Evolutionary conservation across 1,284 basidiomycete genomes (phyloP).

Genomic region (Wallemia ichthyophaga): DNA sequence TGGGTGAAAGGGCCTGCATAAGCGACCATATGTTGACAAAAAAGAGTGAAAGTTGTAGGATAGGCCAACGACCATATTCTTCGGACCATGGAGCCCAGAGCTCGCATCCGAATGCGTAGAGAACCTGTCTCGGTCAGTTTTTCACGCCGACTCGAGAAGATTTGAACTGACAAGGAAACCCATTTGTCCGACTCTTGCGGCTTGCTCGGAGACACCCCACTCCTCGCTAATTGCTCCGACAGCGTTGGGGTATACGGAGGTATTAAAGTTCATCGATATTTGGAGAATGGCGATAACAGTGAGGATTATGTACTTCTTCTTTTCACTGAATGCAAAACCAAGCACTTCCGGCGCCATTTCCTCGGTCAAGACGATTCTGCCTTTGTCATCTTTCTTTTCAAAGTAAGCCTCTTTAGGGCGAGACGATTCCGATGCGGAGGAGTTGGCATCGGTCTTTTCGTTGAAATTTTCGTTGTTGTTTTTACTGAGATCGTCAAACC

Average conservation of each 20-base stretch:
- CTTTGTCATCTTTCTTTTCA: neutral
- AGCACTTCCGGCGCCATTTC: neutral
- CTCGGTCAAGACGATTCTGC: neutral
- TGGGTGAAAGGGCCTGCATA: slow-evolving; percentile 12
- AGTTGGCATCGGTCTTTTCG: too few relatives aligned
- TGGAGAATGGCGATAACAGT: neutral
- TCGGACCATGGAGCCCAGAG: slow-evolving; percentile 10
- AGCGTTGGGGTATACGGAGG: slow-evolving; percentile 13
- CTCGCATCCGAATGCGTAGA: neutral
- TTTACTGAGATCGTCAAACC: too few relatives aligned
- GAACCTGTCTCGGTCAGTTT: too few relatives aligned
- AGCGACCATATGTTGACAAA: slow-evolving; percentile 11
- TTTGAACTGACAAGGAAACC: slow-evolving; percentile 10
- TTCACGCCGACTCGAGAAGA: too few relatives aligned
- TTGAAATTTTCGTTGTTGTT: too few relatives aligned
- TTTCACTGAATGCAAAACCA: neutral
- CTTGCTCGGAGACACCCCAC: slow-evolving; percentile 11
- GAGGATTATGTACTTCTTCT: neutral
- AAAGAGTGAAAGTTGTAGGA: slow-evolving; percentile 11
- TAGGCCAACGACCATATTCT: slow-evolving; percentile 14
- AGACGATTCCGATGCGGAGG: too few relatives aligned
- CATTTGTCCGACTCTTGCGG: slow-evolving; percentile 12
- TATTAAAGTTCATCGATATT: slow-evolving; percentile 16
- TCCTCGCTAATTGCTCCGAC: slow-evolving; percentile 6
- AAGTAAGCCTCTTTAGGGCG: neutral